Evolutionary conservation across 495 filamentous ascomycete species (phyloP).

Genomic region (Penicillium silybi): DNA sequence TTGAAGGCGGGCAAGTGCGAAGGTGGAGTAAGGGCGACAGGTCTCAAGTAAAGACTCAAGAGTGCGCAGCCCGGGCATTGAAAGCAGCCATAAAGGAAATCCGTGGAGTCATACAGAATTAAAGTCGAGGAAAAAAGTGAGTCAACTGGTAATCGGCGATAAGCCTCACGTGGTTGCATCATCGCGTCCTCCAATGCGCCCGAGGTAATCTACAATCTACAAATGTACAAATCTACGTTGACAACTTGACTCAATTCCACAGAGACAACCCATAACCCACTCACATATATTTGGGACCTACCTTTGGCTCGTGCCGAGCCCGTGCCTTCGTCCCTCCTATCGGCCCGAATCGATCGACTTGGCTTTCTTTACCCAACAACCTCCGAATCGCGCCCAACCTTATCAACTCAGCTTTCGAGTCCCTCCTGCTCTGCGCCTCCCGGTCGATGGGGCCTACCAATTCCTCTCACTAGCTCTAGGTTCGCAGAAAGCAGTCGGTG

Average conservation of each 20-base stretch:
- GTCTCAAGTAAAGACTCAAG: constrained; percentile 15
- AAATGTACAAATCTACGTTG: constrained; percentile 1
- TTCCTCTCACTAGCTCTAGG: constrained; percentile 9
- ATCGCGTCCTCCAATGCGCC: constrained; percentile 14
- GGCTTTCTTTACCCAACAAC: constrained; percentile 18
- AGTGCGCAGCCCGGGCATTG: constrained; percentile 22
- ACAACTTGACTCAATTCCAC: background rate
- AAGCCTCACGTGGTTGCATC: constrained; percentile 30
- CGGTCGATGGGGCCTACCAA: constrained; percentile 36
- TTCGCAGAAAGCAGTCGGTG: constrained; percentile 29
- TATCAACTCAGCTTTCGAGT: background rate
- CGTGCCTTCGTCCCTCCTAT: background rate
- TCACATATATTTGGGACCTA: background rate
- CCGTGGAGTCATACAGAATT: background rate
- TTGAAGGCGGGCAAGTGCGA: constrained; percentile 16
- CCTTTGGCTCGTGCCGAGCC: background rate
- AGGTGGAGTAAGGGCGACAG: constrained; percentile 10
- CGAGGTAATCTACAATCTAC: constrained; percentile 17
- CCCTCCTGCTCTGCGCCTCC: background rate
- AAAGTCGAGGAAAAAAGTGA: background rate
- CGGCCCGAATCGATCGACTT: constrained; percentile 24
- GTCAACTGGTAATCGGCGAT: constrained; percentile 24
- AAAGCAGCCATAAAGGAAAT: constrained; percentile 15
- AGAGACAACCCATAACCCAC: background rate
- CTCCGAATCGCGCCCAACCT: constrained; percentile 11